Evolutionary conservation across 306 rosid species (phyloP).

Genomic region (Castanopsis chinensis): DNA sequence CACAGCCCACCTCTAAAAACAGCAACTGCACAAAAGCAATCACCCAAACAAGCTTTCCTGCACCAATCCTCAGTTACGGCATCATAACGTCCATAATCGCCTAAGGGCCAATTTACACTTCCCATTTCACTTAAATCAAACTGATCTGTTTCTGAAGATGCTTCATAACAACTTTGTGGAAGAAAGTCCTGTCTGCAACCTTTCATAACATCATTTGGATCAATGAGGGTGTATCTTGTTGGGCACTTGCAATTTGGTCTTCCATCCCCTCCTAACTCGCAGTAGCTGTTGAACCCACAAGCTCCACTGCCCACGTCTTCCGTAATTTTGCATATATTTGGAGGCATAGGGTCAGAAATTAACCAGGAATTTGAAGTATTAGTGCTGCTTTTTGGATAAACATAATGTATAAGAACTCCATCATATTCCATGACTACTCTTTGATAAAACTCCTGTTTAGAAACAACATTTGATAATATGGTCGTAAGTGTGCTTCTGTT

Average conservation of each 20-base stretch:
- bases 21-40: constrained; percentile 33
- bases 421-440: constrained; percentile 54
- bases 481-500: neutral
- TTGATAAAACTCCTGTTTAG: constrained; percentile 28
- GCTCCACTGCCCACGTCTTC: neutral
- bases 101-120: constrained; percentile 3
- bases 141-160: neutral
- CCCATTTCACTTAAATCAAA: neutral
- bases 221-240: constrained; percentile 7
- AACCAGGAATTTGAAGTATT: neutral
- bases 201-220: constrained; percentile 22
- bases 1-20: constrained; percentile 9
- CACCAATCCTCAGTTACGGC: constrained; percentile 30
- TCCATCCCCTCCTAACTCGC: neutral
- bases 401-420: constrained; percentile 58
- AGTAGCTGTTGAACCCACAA: constrained; percentile 1
- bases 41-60: constrained; percentile 24
- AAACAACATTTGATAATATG: neutral
- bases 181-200: constrained; percentile 32
- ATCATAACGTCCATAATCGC: neutral
- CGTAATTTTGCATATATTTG: neutral
- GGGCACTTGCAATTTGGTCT: constrained; percentile 29
- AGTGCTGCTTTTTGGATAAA: constrained; percentile 21
- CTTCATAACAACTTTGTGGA: constrained; percentile 32
- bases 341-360: neutral